These are phyloP conservation scores for Vanrija sp. DNA, from an alignment of 1,284 basidiomycete species.

Conservation along the genomic window DNA sequence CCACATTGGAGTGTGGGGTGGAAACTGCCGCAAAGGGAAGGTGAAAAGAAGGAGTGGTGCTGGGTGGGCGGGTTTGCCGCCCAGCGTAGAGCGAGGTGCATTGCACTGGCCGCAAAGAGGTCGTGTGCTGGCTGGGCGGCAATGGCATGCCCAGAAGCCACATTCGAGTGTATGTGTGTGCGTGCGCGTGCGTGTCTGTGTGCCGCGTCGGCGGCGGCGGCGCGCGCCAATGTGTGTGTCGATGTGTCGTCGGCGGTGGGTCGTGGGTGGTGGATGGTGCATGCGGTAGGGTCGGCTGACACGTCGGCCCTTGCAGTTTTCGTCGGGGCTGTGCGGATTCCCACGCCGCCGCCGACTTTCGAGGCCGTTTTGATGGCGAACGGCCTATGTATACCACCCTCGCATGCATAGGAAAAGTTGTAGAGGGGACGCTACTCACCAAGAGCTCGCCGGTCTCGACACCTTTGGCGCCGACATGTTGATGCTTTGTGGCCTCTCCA, in stretches of 20 bases:
- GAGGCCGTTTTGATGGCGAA: slow-evolving; percentile 18
- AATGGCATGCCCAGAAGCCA: too few relatives aligned
- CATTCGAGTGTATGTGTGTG: too few relatives aligned
- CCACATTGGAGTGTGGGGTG: slow-evolving; percentile 4
- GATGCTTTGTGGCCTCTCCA: slow-evolving; percentile 32
- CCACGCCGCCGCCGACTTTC: slow-evolving; percentile 20
- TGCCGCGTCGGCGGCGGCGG: too few relatives aligned
- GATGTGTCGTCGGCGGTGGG: not conserved
- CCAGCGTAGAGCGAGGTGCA: not conserved
- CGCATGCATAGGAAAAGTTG: slow-evolving; percentile 34
- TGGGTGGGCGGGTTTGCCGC: not conserved
- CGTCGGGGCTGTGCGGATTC: slow-evolving; percentile 6
- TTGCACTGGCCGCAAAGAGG: not conserved
- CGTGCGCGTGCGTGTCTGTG: not conserved
- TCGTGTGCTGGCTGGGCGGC: too few relatives aligned
- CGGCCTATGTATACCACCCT: slow-evolving; percentile 10
- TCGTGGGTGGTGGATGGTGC: not conserved
- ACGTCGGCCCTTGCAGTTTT: not conserved
- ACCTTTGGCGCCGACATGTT: slow-evolving; percentile 44
- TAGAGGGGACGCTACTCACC: slow-evolving; percentile 38
- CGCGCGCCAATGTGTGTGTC: too few relatives aligned
- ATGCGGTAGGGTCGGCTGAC: slow-evolving; percentile 2
- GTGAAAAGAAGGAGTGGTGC: not conserved
- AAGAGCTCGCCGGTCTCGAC: slow-evolving; percentile 46
- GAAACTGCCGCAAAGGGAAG: slow-evolving; percentile 10